Evolutionary conservation across 2,329 filamentous ascomycete species (phyloP).

Genomic region (Dothideomycetes sp.): DNA sequence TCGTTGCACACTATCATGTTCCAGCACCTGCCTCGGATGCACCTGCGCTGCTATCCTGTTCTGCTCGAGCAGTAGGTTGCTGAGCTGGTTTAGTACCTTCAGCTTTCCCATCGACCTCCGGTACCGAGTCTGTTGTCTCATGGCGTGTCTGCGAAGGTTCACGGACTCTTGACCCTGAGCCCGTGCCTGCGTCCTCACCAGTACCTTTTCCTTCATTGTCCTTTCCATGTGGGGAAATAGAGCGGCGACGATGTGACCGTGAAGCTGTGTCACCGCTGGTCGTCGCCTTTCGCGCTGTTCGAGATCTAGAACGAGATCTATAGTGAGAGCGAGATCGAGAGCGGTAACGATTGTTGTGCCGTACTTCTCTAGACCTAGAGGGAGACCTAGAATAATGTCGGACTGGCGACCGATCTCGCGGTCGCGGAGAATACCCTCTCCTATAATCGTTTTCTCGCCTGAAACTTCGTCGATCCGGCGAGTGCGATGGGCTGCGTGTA

Average conservation of each 20-base stretch:
- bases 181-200: too few species aligned
- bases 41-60: neutral
- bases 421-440: neutral
- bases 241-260: conserved; percentile 4
- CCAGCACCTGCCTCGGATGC: conserved; percentile 6
- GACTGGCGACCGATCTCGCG: neutral
- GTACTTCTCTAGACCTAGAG: conserved; percentile 13
- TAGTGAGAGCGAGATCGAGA: conserved; percentile 19
- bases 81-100: conserved; percentile 2
- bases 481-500: neutral
- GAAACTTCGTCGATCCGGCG: neutral
- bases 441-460: neutral
- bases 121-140: too few species aligned
- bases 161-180: neutral
- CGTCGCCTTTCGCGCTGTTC: too few species aligned
- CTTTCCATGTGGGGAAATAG: conserved; percentile 2
- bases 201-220: conserved; percentile 2
- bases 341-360: conserved; percentile 6
- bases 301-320: conserved; percentile 22
- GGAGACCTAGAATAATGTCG: neutral
- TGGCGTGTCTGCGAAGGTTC: too few species aligned
- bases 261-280: conserved; percentile 6
- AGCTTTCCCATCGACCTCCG: too few species aligned
- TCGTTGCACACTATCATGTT: too few species aligned
- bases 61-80: neutral